These are phyloP conservation scores for Terfezia boudieri DNA, from an alignment of 495 filamentous ascomycete species.

Conservation along the genomic window DNA sequence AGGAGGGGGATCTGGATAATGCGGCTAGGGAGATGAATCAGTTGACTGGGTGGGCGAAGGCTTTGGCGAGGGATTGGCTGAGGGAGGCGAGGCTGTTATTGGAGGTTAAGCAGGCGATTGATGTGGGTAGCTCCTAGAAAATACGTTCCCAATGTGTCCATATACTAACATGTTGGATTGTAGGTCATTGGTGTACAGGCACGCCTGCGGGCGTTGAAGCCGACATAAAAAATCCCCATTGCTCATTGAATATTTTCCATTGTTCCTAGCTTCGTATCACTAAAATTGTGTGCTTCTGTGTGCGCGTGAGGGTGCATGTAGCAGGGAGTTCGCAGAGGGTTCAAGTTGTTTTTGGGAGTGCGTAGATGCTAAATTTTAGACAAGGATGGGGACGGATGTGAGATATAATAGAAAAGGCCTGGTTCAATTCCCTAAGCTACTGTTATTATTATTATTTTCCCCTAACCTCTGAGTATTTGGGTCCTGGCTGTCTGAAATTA, in stretches of 20 bases:
- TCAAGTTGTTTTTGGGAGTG: too few relatives aligned
- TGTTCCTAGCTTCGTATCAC: background rate
- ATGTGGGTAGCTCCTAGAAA: conserved; percentile 34
- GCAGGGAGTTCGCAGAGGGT: too few relatives aligned
- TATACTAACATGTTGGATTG: background rate
- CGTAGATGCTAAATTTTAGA: too few relatives aligned
- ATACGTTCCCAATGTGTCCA: background rate
- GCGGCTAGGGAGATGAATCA: conserved; percentile 90
- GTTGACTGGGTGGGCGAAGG: conserved; percentile 81
- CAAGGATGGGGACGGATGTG: too few relatives aligned
- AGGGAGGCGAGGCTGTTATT: conserved; percentile 66
- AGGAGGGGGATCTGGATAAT: conserved; percentile 76
- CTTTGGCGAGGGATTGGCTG: conserved; percentile 78
- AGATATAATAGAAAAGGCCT: too few relatives aligned
- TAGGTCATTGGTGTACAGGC: background rate
- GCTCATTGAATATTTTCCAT: background rate
- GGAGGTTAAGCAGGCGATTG: conserved; percentile 87
- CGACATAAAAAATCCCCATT: background rate
- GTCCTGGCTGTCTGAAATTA: too few relatives aligned
- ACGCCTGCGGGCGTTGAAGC: background rate
- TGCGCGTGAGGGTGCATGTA: too few relatives aligned
- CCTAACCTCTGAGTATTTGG: too few relatives aligned
- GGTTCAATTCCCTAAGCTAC: too few relatives aligned
- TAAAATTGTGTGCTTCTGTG: too few relatives aligned
- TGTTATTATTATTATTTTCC: too few relatives aligned